Base-by-base conservation (phyloP, 495 filamentous ascomycete species). In the Glarea lozoyensis region DNA sequence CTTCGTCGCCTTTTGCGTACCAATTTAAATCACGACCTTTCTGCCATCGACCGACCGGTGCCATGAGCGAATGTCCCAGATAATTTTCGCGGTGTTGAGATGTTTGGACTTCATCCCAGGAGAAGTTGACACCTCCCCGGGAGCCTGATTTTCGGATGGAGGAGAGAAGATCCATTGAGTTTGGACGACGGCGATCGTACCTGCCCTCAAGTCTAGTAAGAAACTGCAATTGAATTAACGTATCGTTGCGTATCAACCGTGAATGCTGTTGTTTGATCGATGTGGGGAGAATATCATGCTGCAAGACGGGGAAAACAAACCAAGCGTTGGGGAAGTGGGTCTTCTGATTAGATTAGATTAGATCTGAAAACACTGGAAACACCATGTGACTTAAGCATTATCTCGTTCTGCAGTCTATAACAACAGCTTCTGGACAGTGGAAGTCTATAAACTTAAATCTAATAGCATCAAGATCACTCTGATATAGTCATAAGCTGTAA, bases 31-130 rank as follows among this genome's bases (percentile, higher is more conserved):
- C 90, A 43, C 75, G 76, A n/a, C 78, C 77, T 50, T 92, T 84
- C 52, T 94, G 88, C 92, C 93, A 98, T 37, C 92, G 85, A 10
- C 92, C 92, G 10, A 97, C 93, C 0, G 92, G 82, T 55, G 92
- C 92, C 78, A 93, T 98, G 39, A 98, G 58, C 17, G 86, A 93
- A 61, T 98, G 92, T 31, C 93, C 92, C 0, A 98, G 81, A 61
- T 98, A 98, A 62, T 98, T 96, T 59, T 98, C 90, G 53, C 92
- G 86, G 54, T 96, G 88, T 30, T 72, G 63, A 29, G 87, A 89
- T 38, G 72, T 75, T 53, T 89, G 82, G 57, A 98, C 92, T 55
- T 94, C 86, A 49, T 89, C 83, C 92, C 92, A 97, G 66, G 80
- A 86, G 74, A 98, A 97, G 60, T 93, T 86, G 65, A 78, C 82